Evolutionary conservation across 2,329 filamentous ascomycete genomes (phyloP).

Genomic region (Domatiomyces catenatus): DNA sequence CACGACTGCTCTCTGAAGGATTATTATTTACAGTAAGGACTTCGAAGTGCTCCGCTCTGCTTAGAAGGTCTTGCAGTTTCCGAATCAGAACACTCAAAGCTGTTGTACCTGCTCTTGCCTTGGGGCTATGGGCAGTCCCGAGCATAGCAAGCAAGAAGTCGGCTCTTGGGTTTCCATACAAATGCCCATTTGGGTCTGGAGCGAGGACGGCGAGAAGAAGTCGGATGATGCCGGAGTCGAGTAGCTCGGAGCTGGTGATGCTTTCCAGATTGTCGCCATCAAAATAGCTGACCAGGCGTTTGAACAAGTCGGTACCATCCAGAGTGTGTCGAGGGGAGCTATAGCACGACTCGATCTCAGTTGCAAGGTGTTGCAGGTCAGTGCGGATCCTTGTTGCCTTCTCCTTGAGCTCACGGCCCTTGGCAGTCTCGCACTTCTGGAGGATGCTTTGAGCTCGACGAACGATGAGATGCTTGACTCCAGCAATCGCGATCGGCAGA

Average conservation of each 20-base stretch:
- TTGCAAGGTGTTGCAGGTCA: slow-evolving; percentile 55
- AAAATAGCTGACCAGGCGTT: slow-evolving; percentile 65
- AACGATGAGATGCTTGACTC: slow-evolving; percentile 58
- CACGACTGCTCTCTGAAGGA: slow-evolving; percentile 74
- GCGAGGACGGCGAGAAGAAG: slow-evolving; percentile 64
- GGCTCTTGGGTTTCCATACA: slow-evolving; percentile 45
- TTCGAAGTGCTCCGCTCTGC: slow-evolving; percentile 94
- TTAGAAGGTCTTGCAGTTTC: slow-evolving; percentile 90
- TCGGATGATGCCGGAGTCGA: slow-evolving; percentile 78
- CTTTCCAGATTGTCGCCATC: slow-evolving; percentile 77
- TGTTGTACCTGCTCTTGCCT: slow-evolving; percentile 52
- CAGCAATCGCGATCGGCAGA: slow-evolving; percentile 26
- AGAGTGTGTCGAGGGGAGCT: slow-evolving; percentile 24
- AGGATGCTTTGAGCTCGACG: slow-evolving; percentile 69
- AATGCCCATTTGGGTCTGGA: slow-evolving; percentile 4
- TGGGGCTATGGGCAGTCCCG: slow-evolving; percentile 48
- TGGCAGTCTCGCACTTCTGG: slow-evolving; percentile 63
- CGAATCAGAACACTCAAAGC: slow-evolving; percentile 82
- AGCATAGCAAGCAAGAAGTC: slow-evolving; percentile 89
- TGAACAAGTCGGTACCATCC: slow-evolving; percentile 53
- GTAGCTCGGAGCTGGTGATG: slow-evolving; percentile 85
- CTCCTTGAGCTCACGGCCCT: slow-evolving; percentile 57
- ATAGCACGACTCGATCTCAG: slow-evolving; percentile 59
- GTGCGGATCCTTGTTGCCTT: slow-evolving; percentile 64
- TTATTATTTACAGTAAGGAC: slow-evolving; percentile 92